Evolutionary conservation across 1,139 yeast species (phyloP), one percentile per base, ranked within the genome.

Genomic region (Candida sp.): DNA sequence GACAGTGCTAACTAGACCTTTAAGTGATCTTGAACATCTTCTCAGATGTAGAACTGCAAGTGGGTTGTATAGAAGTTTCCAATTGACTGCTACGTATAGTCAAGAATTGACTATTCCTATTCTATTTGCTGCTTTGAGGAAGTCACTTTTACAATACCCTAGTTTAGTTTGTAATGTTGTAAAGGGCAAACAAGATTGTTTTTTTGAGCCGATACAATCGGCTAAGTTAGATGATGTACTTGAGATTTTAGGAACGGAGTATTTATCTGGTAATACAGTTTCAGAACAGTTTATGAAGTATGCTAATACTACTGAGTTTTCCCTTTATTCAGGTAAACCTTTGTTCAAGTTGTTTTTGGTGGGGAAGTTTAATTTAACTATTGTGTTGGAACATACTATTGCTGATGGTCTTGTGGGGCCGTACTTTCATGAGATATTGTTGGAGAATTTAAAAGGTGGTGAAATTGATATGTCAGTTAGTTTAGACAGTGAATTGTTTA

Each of bases 381-480:
- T 53, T 2, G 59, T 61, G 0, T 62, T 70, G 34, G 78, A 73
- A 40, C 79, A 73, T 48, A 63, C 76, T 1, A 59, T 70, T 25
- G 66, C 63, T 11, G 79, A 73, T 52, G 79, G 78, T 0, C 55
- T 70, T 5, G 73, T 66, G n/a, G 77, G 68, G 0, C 57, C 56
- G 33, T 58, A 59, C 39, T 66, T 73, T 52, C 77, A 72, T 46
- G 70, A 71, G 50, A 56, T 61, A 9, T 60, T 73, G 23, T 50
- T 70, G 21, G 59, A 63, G 21, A 63, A 61, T 40, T 52, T 69
- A 51, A 55, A 21, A 38, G 42, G 0, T 41, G 64, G 61, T 2
- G 23, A 41, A 3, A 22, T 43, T 2, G 52, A 45, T 9, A 27
- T 12, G 5, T 29, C 21, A 2, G 21, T 44, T 6, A 30, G 34